Evolutionary conservation across 2,329 filamentous ascomycete genomes (phyloP).

Genomic region (Alternaria sp.): DNA sequence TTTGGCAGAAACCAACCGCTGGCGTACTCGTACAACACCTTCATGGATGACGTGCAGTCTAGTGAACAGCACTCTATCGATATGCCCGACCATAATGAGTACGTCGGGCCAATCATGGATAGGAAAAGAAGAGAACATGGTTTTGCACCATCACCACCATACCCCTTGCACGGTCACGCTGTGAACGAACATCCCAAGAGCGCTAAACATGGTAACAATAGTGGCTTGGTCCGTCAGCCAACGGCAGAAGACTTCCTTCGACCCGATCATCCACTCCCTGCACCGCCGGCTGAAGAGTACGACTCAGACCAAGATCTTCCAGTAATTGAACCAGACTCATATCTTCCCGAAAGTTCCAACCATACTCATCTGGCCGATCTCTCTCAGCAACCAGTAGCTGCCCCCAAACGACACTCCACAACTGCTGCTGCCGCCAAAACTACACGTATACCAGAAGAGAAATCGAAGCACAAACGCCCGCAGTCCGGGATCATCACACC

Average conservation of each 20-base stretch:
- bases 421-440: background rate
- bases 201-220: background rate
- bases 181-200: background rate
- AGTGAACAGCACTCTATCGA: background rate
- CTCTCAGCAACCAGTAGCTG: background rate
- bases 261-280: background rate
- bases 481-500: background rate
- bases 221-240: background rate
- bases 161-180: background rate
- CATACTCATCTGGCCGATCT: background rate
- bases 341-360: background rate
- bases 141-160: background rate
- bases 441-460: background rate
- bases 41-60: background rate
- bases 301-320: conserved; percentile 8
- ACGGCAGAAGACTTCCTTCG: conserved; percentile 7
- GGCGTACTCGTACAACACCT: background rate
- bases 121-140: background rate
- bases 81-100: conserved; percentile 7
- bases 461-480: background rate
- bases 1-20: background rate
- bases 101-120: background rate
- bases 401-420: background rate
- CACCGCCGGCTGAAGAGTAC: background rate
- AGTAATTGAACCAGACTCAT: conserved; percentile 6